Evolutionary conservation across 2,329 filamentous ascomycete genomes (phyloP).

Genomic region (Cladosporium sp.): DNA sequence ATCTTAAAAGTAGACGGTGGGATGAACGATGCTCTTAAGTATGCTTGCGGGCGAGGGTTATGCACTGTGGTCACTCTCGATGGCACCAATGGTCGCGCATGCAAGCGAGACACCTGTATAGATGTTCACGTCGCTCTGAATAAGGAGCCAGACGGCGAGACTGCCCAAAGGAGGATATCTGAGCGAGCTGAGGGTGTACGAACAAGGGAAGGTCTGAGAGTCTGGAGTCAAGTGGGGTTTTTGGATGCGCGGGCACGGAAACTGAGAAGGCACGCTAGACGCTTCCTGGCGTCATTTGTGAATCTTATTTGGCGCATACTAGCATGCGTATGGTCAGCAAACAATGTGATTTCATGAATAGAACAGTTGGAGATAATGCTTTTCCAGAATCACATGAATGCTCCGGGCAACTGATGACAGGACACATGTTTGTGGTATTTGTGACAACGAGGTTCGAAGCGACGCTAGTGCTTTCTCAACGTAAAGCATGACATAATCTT

Average conservation of each 20-base stretch:
- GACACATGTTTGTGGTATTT: no score
- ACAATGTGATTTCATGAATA: background rate
- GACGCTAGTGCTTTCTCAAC: constrained; percentile 6
- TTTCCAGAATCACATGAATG: no score
- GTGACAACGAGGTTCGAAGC: background rate
- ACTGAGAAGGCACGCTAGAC: background rate
- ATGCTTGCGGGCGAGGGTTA: background rate
- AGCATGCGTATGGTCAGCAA: background rate
- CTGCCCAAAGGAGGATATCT: background rate
- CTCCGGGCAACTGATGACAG: no score
- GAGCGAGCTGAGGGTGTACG: constrained; percentile 6
- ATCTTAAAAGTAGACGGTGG: background rate
- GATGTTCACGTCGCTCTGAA: background rate
- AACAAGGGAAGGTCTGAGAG: constrained; percentile 7
- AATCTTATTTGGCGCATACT: no score
- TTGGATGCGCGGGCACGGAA: constrained; percentile 12
- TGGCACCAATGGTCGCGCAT: background rate
- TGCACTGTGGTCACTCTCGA: background rate
- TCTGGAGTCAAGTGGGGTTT: constrained; percentile 10
- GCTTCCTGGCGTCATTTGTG: constrained; percentile 6
- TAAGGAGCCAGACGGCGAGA: constrained; percentile 7
- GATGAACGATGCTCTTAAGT: background rate
- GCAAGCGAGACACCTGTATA: background rate
- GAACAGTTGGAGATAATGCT: no score
- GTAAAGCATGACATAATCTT: constrained; percentile 4